Evolutionary conservation across 441 rosid genomes (phyloP).

Genomic region (Pelargonium cotyledonis): DNA sequence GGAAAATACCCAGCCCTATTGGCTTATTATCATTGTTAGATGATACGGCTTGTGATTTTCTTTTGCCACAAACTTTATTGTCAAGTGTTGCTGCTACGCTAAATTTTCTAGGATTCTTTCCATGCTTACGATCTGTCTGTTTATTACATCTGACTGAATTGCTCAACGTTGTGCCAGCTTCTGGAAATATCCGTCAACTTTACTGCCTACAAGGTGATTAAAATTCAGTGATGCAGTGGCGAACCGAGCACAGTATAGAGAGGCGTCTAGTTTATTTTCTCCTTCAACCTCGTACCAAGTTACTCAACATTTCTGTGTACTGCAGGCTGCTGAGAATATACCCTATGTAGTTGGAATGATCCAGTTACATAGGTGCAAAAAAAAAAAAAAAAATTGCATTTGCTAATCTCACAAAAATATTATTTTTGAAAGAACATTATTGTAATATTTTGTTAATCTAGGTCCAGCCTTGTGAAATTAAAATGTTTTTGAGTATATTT

Average conservation of each 20-base stretch:
- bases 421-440: slow-evolving; percentile 1
- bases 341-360: slow-evolving; percentile 22
- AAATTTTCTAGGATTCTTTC: no score
- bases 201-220: slow-evolving; percentile 6
- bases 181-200: slow-evolving; percentile 7
- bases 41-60: neutral
- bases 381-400: neutral
- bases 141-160: neutral
- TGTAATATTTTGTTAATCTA: slow-evolving; percentile 6
- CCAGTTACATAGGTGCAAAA: slow-evolving; percentile 7
- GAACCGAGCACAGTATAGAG: neutral
- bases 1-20: no score
- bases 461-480: slow-evolving; percentile 24
- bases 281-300: slow-evolving; percentile 14
- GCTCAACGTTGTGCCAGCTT: neutral
- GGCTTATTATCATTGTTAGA: no score
- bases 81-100: no score
- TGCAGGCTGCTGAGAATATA: slow-evolving; percentile 30
- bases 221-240: neutral
- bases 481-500: no score
- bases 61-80: no score
- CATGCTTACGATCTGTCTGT: neutral
- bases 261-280: neutral
- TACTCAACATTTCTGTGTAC: slow-evolving; percentile 16
- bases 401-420: slow-evolving; percentile 1